Conservation (phyloP, 768 basidiomycete genomes). For the Lactarius deliciosus region DNA sequence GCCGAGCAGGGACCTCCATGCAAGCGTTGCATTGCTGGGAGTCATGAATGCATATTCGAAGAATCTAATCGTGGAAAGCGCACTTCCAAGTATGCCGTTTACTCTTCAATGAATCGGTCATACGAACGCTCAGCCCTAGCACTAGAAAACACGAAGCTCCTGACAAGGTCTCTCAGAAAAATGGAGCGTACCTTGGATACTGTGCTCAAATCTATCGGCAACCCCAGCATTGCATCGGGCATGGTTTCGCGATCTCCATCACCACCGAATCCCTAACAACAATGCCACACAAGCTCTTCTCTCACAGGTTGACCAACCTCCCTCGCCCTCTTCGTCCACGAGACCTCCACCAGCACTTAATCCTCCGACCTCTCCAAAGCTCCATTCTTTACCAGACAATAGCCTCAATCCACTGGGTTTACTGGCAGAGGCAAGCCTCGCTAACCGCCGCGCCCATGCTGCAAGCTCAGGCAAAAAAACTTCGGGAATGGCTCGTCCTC, state of each 20-base stretch:
- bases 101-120: constrained; percentile 23
- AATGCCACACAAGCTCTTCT: constrained; percentile 25
- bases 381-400: constrained; percentile 92
- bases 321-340: constrained; percentile 33
- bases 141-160: constrained; percentile 81
- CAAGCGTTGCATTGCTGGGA: constrained; percentile 76
- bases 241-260: constrained; percentile 84
- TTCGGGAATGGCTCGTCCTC: constrained; percentile 27
- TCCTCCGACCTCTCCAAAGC: constrained; percentile 69
- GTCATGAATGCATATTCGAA: constrained; percentile 94
- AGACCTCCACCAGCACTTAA: constrained; percentile 31
- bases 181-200: constrained; percentile 94
- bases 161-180: constrained; percentile 79
- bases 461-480: constrained; percentile 27
- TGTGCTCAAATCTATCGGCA: constrained; percentile 84
- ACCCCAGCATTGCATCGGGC: constrained; percentile 73
- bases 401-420: constrained; percentile 89
- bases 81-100: constrained; percentile 63
- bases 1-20: constrained; percentile 90
- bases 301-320: constrained; percentile 23
- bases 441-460: constrained; percentile 63
- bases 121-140: constrained; percentile 35
- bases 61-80: constrained; percentile 95
- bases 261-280: constrained; percentile 42
- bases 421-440: constrained; percentile 85